Percentiles rank a stretch among this genome's conserved stretches.
Conservation (phyloP, 371 early-diverging fungal genomes). For the Cladochytrium tenue region DNA sequence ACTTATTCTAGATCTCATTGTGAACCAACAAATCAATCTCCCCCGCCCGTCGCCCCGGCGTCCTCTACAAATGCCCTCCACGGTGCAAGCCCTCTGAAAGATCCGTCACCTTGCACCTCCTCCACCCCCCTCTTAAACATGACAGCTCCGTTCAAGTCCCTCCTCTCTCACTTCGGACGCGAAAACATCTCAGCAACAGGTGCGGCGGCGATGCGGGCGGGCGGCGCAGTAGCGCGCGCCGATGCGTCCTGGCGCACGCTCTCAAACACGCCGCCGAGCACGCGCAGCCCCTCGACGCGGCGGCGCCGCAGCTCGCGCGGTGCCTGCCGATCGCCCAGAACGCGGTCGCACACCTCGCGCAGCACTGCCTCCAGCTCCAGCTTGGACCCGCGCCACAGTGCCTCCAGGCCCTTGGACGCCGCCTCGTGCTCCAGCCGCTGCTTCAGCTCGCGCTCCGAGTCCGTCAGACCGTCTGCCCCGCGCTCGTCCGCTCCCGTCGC, state of each 20-base stretch:
- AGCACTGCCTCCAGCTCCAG: slow-evolving; percentile 91
- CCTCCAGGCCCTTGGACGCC: slow-evolving; percentile 73
- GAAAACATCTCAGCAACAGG: neutral
- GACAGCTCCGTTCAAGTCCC: too few species aligned
- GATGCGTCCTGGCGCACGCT: slow-evolving; percentile 14
- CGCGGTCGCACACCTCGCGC: slow-evolving; percentile 82
- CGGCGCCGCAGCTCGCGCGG: slow-evolving; percentile 53
- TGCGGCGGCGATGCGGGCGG: neutral
- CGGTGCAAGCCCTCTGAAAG: too few species aligned
- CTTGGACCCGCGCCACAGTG: slow-evolving; percentile 91
- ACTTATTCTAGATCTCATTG: too few species aligned
- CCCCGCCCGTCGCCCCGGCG: too few species aligned
- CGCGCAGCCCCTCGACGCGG: slow-evolving; percentile 41
- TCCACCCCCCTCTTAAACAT: too few species aligned
- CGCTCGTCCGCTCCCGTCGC: slow-evolving; percentile 9
- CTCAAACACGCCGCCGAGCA: slow-evolving; percentile 40
- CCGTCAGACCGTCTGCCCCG: slow-evolving; percentile 12
- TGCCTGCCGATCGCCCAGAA: slow-evolving; percentile 39
- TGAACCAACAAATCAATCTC: too few species aligned
- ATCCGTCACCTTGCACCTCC: too few species aligned
- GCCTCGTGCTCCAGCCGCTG: slow-evolving; percentile 43
- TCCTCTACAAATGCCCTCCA: too few species aligned
- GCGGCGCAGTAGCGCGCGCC: neutral
- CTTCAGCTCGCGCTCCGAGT: slow-evolving; percentile 34
- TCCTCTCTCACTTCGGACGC: too few species aligned